Evolutionary conservation across 2,329 filamentous ascomycete species (phyloP).

Genomic region (Parasarocladium wereldwijsianum): DNA sequence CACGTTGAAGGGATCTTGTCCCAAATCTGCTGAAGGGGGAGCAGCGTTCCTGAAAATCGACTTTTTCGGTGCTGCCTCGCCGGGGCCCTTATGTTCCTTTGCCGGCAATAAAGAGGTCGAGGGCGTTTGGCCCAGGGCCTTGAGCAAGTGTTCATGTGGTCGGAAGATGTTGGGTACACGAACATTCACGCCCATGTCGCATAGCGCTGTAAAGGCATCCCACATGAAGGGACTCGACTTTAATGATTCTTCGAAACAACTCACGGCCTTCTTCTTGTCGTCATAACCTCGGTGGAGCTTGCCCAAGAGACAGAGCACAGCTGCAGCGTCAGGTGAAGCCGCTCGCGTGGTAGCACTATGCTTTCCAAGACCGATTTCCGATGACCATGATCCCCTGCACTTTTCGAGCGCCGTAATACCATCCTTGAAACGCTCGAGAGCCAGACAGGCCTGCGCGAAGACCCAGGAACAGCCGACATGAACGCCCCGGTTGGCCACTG

Average conservation of each 20-base stretch:
- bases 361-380: slow-evolving; percentile 65
- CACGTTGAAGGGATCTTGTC: slow-evolving; percentile 36
- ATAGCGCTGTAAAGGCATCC: slow-evolving; percentile 86
- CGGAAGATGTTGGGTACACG: slow-evolving; percentile 80
- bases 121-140: slow-evolving; percentile 26
- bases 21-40: slow-evolving; percentile 12
- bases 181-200: slow-evolving; percentile 72
- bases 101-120: slow-evolving; percentile 7
- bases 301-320: slow-evolving; percentile 69
- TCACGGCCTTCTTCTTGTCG: slow-evolving; percentile 67
- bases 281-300: slow-evolving; percentile 79
- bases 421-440: slow-evolving; percentile 63
- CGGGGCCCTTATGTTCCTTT: slow-evolving; percentile 14
- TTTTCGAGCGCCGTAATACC: slow-evolving; percentile 77
- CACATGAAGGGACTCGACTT: slow-evolving; percentile 93
- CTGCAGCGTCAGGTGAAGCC: slow-evolving; percentile 67
- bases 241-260: slow-evolving; percentile 76
- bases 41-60: slow-evolving; percentile 19
- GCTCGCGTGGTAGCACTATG: slow-evolving; percentile 65
- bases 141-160: slow-evolving; percentile 40
- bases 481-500: slow-evolving; percentile 51
- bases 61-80: slow-evolving; percentile 28
- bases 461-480: slow-evolving; percentile 84
- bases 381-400: slow-evolving; percentile 59
- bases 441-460: slow-evolving; percentile 78